A percentile compares a stretch with the other conserved stretches of the same genome.
phyloP scores from a whole-genome alignment of 1,139 yeast genomes.

The Blastobotrys illinoisensis region DNA sequence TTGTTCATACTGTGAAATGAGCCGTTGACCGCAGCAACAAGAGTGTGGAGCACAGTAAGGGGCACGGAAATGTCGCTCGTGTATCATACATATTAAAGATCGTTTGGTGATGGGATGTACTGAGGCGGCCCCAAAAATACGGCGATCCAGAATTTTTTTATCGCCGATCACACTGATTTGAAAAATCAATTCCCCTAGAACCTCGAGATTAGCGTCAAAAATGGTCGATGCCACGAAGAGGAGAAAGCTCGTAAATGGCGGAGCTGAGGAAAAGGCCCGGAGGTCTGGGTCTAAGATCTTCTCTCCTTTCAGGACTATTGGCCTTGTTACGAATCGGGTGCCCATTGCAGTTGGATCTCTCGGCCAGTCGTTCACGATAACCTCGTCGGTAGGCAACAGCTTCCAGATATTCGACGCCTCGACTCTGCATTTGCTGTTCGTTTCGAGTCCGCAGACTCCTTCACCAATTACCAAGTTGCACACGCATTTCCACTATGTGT shows the following conservation, averaged over 20 bases:
- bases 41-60: neutral
- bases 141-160: neutral
- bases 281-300: constrained; percentile 17
- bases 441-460: constrained; percentile 73
- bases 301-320: constrained; percentile 49
- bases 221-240: neutral
- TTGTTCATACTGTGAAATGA: no score
- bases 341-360: constrained; percentile 88
- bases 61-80: neutral
- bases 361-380: constrained; percentile 83
- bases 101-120: neutral
- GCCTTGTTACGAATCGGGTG: constrained; percentile 50
- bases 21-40: no score
- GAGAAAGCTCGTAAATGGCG: constrained; percentile 16
- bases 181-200: neutral
- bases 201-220: neutral
- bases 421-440: constrained; percentile 77
- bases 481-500: constrained; percentile 81
- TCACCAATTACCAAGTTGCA: constrained; percentile 63
- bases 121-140: neutral
- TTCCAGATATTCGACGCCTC: constrained; percentile 94
- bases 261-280: constrained; percentile 13
- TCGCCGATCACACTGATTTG: neutral
- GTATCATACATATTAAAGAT: neutral
- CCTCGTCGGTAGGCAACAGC: constrained; percentile 82